Base-by-base conservation (phyloP, 1,139 yeast species). In the Yamadazyma membranifaciens region DNA sequence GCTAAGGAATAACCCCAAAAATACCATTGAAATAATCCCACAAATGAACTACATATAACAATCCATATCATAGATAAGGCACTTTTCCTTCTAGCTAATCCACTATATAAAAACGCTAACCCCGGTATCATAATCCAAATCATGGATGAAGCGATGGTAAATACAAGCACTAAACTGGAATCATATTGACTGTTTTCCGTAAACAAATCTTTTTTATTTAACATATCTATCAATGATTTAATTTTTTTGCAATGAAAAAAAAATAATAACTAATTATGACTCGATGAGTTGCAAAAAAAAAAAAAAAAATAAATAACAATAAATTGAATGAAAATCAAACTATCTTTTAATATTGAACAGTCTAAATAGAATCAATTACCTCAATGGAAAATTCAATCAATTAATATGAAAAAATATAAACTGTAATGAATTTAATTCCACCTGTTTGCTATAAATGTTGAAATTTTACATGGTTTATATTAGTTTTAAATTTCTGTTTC, bases 1-100 rank as follows among this genome's bases (percentile, higher is more conserved):
- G 98, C 95, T 37, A 92, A 67, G 0, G 96, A 87, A 60, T 87
- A 92, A 17, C 98, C 98, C 98, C 98, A 92, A 58, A 92, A 88
- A 63, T 89, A 92, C 98, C 98, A 92, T 60, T 88, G 96, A 57
- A 88, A 79, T 40, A 81, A 72, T 2, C 88, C 91, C n/a, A 91
- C 81, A 50, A 84, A 75, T 12, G 87, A 81, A 6, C 91, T 78
- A 78, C 85, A 78, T 39, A 88, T 62, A 11, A 81, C 81, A 13
- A 83, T 81, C 88, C 96, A 89, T 40, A 92, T 83, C 80, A 89
- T 78, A 16, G 95, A 85, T 39, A 91, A 70, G 0, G 98, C 97
- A 24, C 91, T 82, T 63, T 91, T 91, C 56, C 98, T 74, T 57
- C 98, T 74, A 16, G 97, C 94, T 48, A 92, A 73, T 11, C 98